These are phyloP conservation scores for Metschnikowia amazonensis DNA, from an alignment of 805 yeast genomes.

Conservation along the genomic window DNA sequence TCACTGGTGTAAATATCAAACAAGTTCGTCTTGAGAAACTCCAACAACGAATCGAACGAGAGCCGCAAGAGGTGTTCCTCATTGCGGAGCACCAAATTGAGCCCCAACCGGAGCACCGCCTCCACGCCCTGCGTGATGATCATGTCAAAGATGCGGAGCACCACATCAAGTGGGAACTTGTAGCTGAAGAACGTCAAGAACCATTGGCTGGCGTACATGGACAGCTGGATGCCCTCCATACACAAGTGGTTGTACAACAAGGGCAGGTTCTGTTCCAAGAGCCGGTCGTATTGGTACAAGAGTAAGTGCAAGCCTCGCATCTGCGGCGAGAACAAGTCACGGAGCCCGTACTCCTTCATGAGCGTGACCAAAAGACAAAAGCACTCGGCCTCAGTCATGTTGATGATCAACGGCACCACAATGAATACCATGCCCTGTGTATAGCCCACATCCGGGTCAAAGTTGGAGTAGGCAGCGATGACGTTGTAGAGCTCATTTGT, in stretches of 20 bases:
- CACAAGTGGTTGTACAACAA: slow-evolving; percentile 67
- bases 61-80: slow-evolving; percentile 54
- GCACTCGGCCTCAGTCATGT: slow-evolving; percentile 78
- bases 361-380: slow-evolving; percentile 75
- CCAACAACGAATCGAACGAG: slow-evolving; percentile 72
- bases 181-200: slow-evolving; percentile 92
- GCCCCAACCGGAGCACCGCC: slow-evolving; percentile 77
- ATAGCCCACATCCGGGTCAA: slow-evolving; percentile 92
- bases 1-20: slow-evolving; percentile 64
- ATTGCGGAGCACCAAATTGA: slow-evolving; percentile 73
- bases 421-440: slow-evolving; percentile 98
- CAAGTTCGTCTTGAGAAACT: slow-evolving; percentile 72
- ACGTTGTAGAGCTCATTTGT: slow-evolving; percentile 65
- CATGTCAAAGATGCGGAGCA: slow-evolving; percentile 80
- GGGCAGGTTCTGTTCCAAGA: slow-evolving; percentile 76
- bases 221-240: slow-evolving; percentile 83
- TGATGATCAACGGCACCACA: slow-evolving; percentile 77
- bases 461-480: slow-evolving; percentile 77
- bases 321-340: slow-evolving; percentile 75
- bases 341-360: slow-evolving; percentile 80
- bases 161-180: slow-evolving; percentile 87
- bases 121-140: slow-evolving; percentile 90
- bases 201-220: slow-evolving; percentile 99
- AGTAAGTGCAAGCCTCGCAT: slow-evolving; percentile 90
- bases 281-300: slow-evolving; percentile 85